Evolutionary conservation across 2,329 filamentous ascomycete species (phyloP), one percentile per base, ranked within the genome.

Genomic region (Grosmannia clavigera): DNA sequence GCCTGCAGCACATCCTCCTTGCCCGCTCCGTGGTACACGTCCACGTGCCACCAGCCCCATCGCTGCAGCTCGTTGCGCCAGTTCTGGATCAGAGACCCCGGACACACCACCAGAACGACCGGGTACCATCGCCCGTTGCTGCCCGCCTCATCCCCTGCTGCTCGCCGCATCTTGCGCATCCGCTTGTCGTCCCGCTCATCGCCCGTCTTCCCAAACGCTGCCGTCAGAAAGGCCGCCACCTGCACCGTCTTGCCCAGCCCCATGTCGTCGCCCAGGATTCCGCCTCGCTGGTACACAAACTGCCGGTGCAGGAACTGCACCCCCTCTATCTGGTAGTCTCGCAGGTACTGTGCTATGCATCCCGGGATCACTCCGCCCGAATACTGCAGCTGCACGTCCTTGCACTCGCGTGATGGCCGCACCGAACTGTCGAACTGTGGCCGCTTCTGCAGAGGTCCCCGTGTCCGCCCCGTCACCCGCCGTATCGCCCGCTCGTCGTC

Each of bases 171-270:
- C 69, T 94, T 94, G 46, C 92, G 83, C 87, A 97, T 92, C 25
- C 90, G 81, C 69, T 95, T 95, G 4, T 75, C 77, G 67, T 99
- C 94, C 57, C 90, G 79, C 70, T 92, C 87, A 66, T 96, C 92
- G 0, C 86, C 92, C 0, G 88, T 95, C 74, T 99, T 99, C 9
- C 94, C 94, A 70, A 96, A 99, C 0, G 91, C 92, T 1, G 85
- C 90, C 0, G 90, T 89, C 27, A 99, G 76, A 65, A 99, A 97
- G 0, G 92, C 88, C 61, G 91, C 94, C 31, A 99, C 90, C 71
- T 99, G 94, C 2, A 99, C 90, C 0, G 94, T 99, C 73, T 99
- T 99, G 0, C 94, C 94, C 38, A 99, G 73, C 25, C 94, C 94
- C 94, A 99, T 99, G 68, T 99, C 94, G 69, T 99, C 94, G 3